Percentiles rank a stretch among this genome's conserved stretches.
Conservation (phyloP, 2,329 filamentous ascomycete genomes). For the Emergomyces pasteurianus region DNA sequence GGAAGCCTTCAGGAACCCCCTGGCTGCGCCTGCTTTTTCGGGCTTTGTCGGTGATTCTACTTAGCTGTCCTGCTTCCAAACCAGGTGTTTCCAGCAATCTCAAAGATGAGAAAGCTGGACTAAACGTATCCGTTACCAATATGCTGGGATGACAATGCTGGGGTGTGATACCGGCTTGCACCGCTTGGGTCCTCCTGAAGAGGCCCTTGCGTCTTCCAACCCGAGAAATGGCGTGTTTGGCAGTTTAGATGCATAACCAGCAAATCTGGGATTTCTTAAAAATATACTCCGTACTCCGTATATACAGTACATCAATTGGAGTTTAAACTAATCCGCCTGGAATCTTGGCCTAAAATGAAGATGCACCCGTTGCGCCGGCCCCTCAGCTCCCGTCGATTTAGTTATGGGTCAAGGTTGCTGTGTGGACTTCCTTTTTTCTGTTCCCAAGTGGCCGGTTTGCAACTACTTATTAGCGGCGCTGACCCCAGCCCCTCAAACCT, state of each 20-base stretch:
- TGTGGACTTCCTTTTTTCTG: background rate
- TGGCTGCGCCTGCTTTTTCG: background rate
- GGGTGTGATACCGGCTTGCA: background rate
- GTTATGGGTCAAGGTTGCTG: background rate
- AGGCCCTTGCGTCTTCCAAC: background rate
- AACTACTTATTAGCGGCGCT: background rate
- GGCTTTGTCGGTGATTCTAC: background rate
- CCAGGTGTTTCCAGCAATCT: background rate
- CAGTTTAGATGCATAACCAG: background rate
- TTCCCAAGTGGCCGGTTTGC: background rate
- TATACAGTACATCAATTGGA: background rate
- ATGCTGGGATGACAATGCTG: background rate
- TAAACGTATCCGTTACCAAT: slow-evolving; percentile 1
- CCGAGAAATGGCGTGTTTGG: background rate
- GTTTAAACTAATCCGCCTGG: background rate
- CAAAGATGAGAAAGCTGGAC: background rate
- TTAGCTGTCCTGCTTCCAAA: background rate
- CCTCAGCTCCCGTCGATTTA: background rate
- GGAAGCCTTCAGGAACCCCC: background rate
- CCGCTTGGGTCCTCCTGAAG: background rate
- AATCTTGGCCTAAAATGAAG: background rate
- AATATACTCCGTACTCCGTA: too few relatives aligned
- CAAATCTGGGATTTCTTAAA: background rate
- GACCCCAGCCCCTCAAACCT: background rate
- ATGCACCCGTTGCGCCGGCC: background rate